phyloP scores from a whole-genome alignment of 2,329 filamentous ascomycete genomes.

The Aaosphaeria arxii region DNA sequence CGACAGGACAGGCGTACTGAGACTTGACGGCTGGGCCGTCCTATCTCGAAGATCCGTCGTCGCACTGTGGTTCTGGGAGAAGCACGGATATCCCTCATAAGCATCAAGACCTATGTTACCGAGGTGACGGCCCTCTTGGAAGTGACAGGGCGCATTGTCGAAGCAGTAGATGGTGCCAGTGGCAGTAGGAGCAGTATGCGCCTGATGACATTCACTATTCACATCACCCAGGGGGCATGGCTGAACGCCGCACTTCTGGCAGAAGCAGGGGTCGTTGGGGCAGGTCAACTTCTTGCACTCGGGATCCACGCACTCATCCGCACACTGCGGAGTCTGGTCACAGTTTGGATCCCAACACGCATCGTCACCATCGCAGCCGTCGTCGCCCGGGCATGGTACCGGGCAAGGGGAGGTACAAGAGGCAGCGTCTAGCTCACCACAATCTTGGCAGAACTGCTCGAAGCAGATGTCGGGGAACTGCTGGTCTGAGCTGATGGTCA shows the following conservation, averaged over 20 bases:
- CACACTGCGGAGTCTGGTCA: conserved; percentile 24
- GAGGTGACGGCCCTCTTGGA: conserved; percentile 25
- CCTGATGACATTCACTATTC: conserved; percentile 28
- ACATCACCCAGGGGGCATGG: conserved; percentile 31
- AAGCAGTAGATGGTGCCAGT: conserved; percentile 34
- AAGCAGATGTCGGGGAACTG: conserved; percentile 33
- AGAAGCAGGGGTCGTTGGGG: conserved; percentile 31
- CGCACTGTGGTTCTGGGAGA: conserved; percentile 20
- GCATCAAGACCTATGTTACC: conserved; percentile 17
- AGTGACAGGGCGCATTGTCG: conserved; percentile 31
- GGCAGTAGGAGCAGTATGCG: conserved; percentile 26
- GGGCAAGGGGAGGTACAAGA: conserved; percentile 20
- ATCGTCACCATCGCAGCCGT: conserved; percentile 25
- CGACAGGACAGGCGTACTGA: conserved; percentile 26
- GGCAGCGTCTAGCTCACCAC: conserved; percentile 25
- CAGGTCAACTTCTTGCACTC: conserved; percentile 32
- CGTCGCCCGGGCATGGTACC: conserved; percentile 25
- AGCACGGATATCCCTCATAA: conserved; percentile 31
- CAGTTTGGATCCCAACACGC: conserved; percentile 36
- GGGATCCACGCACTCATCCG: conserved; percentile 31
- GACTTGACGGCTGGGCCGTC: conserved; percentile 22
- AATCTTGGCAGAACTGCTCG: conserved; percentile 35
- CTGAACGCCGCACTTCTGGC: conserved; percentile 29
- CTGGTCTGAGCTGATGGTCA: conserved; percentile 16
- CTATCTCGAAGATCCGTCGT: conserved; percentile 10